Conservation (phyloP, 2,329 filamentous ascomycete genomes). For the Claviceps sp. region DNA sequence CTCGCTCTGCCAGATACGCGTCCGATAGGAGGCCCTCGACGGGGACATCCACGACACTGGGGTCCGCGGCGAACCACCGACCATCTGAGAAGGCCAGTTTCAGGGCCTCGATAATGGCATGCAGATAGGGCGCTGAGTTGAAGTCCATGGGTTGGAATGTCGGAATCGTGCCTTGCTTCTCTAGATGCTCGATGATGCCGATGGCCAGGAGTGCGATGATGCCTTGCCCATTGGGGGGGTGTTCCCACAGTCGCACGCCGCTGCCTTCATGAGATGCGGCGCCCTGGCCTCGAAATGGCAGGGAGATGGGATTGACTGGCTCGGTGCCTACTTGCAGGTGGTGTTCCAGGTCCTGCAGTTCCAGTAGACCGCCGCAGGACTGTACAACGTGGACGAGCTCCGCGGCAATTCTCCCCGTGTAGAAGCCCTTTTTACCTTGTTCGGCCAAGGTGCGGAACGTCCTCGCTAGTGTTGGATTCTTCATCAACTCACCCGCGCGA, state of each 20-base stretch:
- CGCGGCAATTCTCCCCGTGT: slow-evolving; percentile 70
- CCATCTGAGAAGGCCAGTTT: slow-evolving; percentile 85
- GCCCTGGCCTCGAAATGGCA: slow-evolving; percentile 59
- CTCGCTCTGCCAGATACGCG: slow-evolving; percentile 62
- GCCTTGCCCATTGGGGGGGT: slow-evolving; percentile 91
- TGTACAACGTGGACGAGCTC: slow-evolving; percentile 66
- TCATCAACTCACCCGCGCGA: slow-evolving; percentile 73
- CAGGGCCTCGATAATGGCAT: slow-evolving; percentile 77
- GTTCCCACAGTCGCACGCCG: slow-evolving; percentile 82
- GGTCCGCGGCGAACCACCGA: slow-evolving; percentile 82
- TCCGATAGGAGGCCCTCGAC: slow-evolving; percentile 54
- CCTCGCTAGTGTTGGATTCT: slow-evolving; percentile 64
- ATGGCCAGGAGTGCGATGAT: slow-evolving; percentile 91
- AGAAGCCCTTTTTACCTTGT: slow-evolving; percentile 84
- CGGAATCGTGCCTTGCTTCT: slow-evolving; percentile 61
- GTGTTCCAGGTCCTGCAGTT: slow-evolving; percentile 65
- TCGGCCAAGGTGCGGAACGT: slow-evolving; percentile 70
- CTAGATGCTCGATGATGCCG: slow-evolving; percentile 79
- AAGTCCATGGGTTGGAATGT: slow-evolving; percentile 58
- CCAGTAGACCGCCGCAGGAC: slow-evolving; percentile 63
- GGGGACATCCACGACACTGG: slow-evolving; percentile 56
- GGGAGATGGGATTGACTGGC: slow-evolving; percentile 70
- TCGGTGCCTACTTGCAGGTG: slow-evolving; percentile 60
- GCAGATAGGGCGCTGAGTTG: slow-evolving; percentile 70
- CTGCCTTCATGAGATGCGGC: slow-evolving; percentile 30